These are phyloP conservation scores for Dryas octopetala DNA, from an alignment of 306 rosid species.

Conservation along the genomic window DNA sequence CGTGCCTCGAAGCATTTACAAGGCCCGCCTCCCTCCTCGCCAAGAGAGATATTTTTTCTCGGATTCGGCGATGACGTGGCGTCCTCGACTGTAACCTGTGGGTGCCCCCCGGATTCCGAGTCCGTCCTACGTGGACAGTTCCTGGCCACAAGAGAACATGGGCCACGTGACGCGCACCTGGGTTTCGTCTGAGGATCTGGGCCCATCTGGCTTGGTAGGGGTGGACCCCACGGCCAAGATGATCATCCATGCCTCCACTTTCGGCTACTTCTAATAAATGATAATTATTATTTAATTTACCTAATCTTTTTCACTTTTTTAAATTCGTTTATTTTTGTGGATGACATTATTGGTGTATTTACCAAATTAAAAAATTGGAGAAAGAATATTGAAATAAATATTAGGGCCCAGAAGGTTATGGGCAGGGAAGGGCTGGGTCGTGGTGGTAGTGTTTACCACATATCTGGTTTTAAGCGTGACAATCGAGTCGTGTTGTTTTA, in stretches of 20 bases:
- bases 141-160: constrained; percentile 18
- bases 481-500: too few species aligned
- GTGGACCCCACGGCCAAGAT: constrained; percentile 3
- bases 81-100: background rate
- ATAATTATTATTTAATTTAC: background rate
- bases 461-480: too few species aligned
- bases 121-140: constrained; percentile 29
- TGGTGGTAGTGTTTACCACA: background rate
- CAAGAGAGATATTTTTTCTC: background rate
- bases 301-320: background rate
- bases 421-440: background rate
- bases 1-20: background rate
- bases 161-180: constrained; percentile 46
- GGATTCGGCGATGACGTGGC: constrained; percentile 28
- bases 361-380: too few species aligned
- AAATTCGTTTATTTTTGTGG: background rate
- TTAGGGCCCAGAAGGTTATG: constrained; percentile 10
- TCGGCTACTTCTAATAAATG: background rate
- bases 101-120: constrained; percentile 21
- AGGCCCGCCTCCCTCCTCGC: too few species aligned
- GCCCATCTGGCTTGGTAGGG: background rate
- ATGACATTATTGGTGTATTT: constrained; percentile 1
- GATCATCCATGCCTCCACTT: background rate
- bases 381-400: background rate
- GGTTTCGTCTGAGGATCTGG: background rate